Conservation (phyloP, 2,329 filamentous ascomycete genomes). For the Pseudopithomyces chartarum region DNA sequence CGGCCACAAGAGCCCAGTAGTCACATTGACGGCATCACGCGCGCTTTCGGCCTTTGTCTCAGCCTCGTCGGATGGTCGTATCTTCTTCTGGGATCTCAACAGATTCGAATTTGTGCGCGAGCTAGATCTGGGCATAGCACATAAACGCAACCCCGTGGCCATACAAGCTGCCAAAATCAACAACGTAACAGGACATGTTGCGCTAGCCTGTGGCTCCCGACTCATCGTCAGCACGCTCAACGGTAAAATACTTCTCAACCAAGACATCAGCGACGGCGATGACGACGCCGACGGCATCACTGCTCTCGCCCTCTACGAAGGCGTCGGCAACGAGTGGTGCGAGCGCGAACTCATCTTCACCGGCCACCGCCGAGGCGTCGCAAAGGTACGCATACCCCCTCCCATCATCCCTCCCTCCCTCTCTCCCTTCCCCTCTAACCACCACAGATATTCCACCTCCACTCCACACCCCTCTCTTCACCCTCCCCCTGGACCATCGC, state of each 20-base stretch:
- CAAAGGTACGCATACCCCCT: constrained; percentile 61
- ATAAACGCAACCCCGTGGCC: constrained; percentile 28
- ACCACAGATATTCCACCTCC: constrained; percentile 61
- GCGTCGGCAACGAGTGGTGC: constrained; percentile 87
- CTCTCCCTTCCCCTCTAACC: neutral
- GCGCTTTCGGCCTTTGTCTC: constrained; percentile 89
- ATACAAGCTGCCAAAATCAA: constrained; percentile 82
- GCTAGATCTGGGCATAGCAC: constrained; percentile 54
- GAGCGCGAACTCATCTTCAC: constrained; percentile 87
- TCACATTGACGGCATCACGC: constrained; percentile 80
- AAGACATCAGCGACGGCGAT: constrained; percentile 72
- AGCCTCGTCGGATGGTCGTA: constrained; percentile 78
- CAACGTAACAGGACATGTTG: constrained; percentile 86
- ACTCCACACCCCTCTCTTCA: constrained; percentile 56
- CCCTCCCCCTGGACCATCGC: constrained; percentile 70
- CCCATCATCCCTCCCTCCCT: neutral
- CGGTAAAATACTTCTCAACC: constrained; percentile 78
- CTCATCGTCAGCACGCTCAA: constrained; percentile 87
- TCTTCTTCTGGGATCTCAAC: constrained; percentile 94
- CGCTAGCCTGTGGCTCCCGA: constrained; percentile 77
- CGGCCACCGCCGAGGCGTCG: constrained; percentile 80
- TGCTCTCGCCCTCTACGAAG: constrained; percentile 91
- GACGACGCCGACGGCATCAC: constrained; percentile 73
- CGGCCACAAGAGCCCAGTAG: constrained; percentile 85
- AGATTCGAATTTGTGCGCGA: constrained; percentile 82